phyloP scores from a whole-genome alignment of 192 early-diverging fungal genomes.

The Physocladia obscura region DNA sequence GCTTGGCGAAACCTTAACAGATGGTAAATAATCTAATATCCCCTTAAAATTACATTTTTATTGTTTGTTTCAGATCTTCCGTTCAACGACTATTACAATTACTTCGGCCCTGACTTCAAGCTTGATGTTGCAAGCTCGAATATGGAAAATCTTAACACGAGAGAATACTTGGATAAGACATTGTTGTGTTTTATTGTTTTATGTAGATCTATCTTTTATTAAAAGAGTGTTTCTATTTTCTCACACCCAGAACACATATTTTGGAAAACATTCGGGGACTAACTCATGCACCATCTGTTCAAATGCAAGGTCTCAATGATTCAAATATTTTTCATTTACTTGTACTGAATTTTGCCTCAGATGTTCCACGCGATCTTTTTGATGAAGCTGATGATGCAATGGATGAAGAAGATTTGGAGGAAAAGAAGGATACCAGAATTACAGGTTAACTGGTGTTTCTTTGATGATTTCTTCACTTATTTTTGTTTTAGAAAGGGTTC shows the following conservation, averaged over 20 bases:
- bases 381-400: slow-evolving; percentile 70
- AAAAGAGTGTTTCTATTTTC: slow-evolving; percentile 10
- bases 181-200: slow-evolving; percentile 46
- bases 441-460: slow-evolving; percentile 59
- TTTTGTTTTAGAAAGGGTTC: slow-evolving; percentile 40
- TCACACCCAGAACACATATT: slow-evolving; percentile 47
- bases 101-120: slow-evolving; percentile 60
- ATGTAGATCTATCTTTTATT: not conserved
- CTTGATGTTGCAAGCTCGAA: slow-evolving; percentile 71
- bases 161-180: slow-evolving; percentile 77
- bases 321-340: not conserved
- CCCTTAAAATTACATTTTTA: not conserved
- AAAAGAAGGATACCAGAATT: slow-evolving; percentile 48
- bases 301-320: slow-evolving; percentile 72
- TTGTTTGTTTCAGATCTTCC: slow-evolving; percentile 50
- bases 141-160: slow-evolving; percentile 87
- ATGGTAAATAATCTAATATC: slow-evolving; percentile 34
- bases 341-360: slow-evolving; percentile 37
- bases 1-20: slow-evolving; percentile 68
- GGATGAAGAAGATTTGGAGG: slow-evolving; percentile 52
- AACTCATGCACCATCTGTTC: slow-evolving; percentile 88
- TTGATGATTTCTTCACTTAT: not conserved
- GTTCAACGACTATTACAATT: slow-evolving; percentile 64
- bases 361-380: slow-evolving; percentile 70
- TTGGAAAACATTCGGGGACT: slow-evolving; percentile 87